Evolutionary conservation across 2,329 filamentous ascomycete species (phyloP).

Genomic region (Teratosphaeria destructans): DNA sequence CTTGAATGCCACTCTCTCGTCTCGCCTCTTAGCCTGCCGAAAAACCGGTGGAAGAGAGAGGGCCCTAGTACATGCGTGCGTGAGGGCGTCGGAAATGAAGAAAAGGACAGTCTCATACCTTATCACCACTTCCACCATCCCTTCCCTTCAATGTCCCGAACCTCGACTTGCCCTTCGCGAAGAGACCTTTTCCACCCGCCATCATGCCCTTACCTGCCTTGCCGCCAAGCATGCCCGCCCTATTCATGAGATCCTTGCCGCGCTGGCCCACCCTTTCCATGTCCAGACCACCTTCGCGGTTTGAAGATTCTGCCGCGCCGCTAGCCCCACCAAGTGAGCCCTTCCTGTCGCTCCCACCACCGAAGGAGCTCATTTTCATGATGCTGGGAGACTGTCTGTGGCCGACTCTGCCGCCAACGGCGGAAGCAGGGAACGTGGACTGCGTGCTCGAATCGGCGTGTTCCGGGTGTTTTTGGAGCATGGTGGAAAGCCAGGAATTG

Average conservation of each 20-base stretch:
- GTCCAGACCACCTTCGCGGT: slow-evolving; percentile 11
- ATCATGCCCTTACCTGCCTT: slow-evolving; percentile 42
- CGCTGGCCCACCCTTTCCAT: slow-evolving; percentile 55
- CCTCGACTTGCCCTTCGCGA: slow-evolving; percentile 83
- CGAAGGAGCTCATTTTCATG: slow-evolving; percentile 8
- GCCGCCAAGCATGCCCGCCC: slow-evolving; percentile 60
- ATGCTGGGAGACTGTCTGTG: slow-evolving; percentile 14
- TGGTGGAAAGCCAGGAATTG: slow-evolving; percentile 46
- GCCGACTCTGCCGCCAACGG: neutral
- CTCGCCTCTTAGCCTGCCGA: neutral
- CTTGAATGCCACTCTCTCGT: neutral
- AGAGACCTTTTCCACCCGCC: slow-evolving; percentile 79
- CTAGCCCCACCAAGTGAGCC: neutral
- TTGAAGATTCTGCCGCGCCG: neutral
- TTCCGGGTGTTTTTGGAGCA: slow-evolving; percentile 42
- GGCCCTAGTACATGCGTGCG: slow-evolving; percentile 4
- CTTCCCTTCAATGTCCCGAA: slow-evolving; percentile 45
- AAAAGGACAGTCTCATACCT: slow-evolving; percentile 55
- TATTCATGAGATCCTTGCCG: slow-evolving; percentile 80
- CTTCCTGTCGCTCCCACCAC: slow-evolving; percentile 1
- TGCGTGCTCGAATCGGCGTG: slow-evolving; percentile 36
- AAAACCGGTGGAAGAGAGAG: neutral
- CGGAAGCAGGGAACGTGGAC: slow-evolving; percentile 23
- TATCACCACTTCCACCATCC: slow-evolving; percentile 54
- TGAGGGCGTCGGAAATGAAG: neutral